Evolutionary conservation across 768 basidiomycete species (phyloP).

Genomic region (Phaeotremella fagi): DNA sequence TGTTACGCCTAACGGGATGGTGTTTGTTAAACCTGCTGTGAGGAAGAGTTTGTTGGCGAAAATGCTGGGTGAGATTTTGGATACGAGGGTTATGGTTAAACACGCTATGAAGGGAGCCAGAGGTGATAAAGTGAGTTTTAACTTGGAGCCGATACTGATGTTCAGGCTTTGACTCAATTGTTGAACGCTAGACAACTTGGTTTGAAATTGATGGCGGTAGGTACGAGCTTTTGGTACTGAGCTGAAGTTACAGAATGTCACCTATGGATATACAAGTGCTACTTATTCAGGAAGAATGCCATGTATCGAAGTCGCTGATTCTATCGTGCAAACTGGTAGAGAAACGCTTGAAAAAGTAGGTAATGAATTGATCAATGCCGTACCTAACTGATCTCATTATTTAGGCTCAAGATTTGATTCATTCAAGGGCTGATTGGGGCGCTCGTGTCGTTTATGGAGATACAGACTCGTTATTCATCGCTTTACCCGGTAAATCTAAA

Average conservation of each 20-base stretch:
- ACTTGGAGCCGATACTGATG: not conserved
- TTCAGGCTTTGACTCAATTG: conserved; percentile 67
- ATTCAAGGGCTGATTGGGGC: conserved; percentile 75
- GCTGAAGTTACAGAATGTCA: conserved; percentile 51
- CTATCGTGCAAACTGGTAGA: conserved; percentile 92
- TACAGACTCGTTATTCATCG: conserved; percentile 91
- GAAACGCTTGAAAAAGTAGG: conserved; percentile 88
- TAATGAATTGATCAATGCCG: not conserved
- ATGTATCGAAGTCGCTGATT: conserved; percentile 94
- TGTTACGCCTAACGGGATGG: conserved; percentile 90
- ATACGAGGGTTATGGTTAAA: conserved; percentile 97
- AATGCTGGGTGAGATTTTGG: conserved; percentile 87
- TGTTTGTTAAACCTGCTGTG: conserved; percentile 81
- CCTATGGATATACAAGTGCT: conserved; percentile 93
- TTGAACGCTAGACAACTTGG: conserved; percentile 88
- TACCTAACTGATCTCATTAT: not conserved
- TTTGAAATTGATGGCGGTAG: conserved; percentile 80
- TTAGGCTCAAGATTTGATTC: conserved; percentile 77
- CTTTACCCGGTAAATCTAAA: conserved; percentile 82
- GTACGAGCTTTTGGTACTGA: conserved; percentile 53
- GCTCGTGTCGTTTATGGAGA: conserved; percentile 94
- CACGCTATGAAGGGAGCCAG: conserved; percentile 82
- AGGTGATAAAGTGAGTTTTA: conserved; percentile 62
- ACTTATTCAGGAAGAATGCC: conserved; percentile 97
- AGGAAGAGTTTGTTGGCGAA: conserved; percentile 79